Evolutionary conservation across 2,329 filamentous ascomycete genomes (phyloP), one percentile per base, ranked within the genome.

Genomic region (Fusarium albosuccineum): DNA sequence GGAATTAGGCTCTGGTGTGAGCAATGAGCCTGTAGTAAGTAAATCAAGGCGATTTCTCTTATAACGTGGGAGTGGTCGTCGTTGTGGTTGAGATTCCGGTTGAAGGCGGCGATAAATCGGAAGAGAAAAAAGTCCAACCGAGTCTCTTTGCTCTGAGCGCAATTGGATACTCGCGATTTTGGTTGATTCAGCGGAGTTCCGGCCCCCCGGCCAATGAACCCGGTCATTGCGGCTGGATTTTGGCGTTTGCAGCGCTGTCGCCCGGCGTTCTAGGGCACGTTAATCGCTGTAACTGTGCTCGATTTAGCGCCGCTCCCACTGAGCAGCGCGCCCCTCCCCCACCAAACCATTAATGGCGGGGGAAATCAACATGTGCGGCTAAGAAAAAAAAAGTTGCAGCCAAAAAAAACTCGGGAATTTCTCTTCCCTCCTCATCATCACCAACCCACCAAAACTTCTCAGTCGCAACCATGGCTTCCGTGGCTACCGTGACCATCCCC

Each of bases 401-500:
- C 16, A 59, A 58, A 71, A 71, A 73, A 66, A 63, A 42, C 41
- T 50, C 49, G 45, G 53, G 40, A 45, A 33, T 56, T 66, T 70
- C 70, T 60, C 60, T 36, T 54, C 37, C 51, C 55, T 41, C 48
- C 22, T 16, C 34, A 55, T 68, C 54, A 70, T 62, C 70, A 69
- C 60, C 70, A 64, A 50, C 67, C 57, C 66, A 64, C 51, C 57
- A 70, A 51, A 56, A 6, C 57, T 39, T 26, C 42, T 51, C 55
- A 40, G 55, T 67, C 63, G 41, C 60, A 64, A 64, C 45, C 62
- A 95, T 95, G 92, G 86, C 91, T 76, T 81, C 88, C 66, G 83
- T 88, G 56, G 80, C 84, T 30, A 84, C 89, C 66, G 83, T 92
- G 67, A 81, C 84, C 60, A 84, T 91, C 65, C 86, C 90, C 17